Conservation (phyloP, 2,329 filamentous ascomycete species). For the Aureobasidium sp. region DNA sequence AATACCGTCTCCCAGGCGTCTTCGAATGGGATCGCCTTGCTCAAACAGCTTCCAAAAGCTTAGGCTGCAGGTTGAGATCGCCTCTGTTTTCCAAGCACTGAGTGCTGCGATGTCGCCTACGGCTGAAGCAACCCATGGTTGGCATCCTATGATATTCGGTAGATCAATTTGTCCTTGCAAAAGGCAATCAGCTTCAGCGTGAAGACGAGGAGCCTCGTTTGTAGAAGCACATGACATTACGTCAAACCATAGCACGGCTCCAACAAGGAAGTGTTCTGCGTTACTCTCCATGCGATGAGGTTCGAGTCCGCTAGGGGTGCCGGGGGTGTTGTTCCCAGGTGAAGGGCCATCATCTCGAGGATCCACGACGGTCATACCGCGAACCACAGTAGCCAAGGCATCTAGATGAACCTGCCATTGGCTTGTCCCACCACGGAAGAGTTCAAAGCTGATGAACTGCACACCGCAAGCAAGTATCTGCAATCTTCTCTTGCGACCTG, state of each 20-base stretch:
- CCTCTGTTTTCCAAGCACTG: not conserved
- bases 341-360: not conserved
- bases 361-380: not conserved
- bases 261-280: conserved; percentile 4
- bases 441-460: conserved; percentile 12
- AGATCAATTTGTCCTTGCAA: not conserved
- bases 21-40: not conserved
- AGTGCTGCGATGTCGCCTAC: conserved; percentile 6
- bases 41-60: conserved; percentile 9
- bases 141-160: conserved; percentile 5
- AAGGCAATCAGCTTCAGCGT: not conserved
- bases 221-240: conserved; percentile 8
- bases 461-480: conserved; percentile 12
- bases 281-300: conserved; percentile 1
- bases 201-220: not conserved
- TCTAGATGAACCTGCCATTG: conserved; percentile 8
- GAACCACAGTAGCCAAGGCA: conserved; percentile 1
- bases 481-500: not conserved
- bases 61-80: not conserved
- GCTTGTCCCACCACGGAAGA: conserved; percentile 10
- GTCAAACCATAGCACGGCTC: conserved; percentile 11
- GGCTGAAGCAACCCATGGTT: not conserved
- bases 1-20: not conserved
- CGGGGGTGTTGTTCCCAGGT: not conserved
- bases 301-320: not conserved